Conservation (phyloP, 805 yeast genomes). For the Yarrowia osloensis region DNA sequence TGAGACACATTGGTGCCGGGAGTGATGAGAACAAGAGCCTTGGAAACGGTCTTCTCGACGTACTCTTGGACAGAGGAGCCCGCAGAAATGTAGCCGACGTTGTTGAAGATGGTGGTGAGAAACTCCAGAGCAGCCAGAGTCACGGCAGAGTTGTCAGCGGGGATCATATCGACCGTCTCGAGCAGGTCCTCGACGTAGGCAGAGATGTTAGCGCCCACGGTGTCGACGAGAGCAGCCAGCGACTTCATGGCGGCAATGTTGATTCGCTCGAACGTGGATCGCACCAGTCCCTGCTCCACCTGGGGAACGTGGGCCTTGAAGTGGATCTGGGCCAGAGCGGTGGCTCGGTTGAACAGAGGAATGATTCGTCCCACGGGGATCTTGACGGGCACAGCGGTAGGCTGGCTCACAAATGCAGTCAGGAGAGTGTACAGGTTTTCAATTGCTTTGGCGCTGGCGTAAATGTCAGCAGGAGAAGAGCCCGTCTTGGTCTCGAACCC, state of each 20-base stretch:
- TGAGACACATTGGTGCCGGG: background rate
- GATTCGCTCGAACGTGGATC: conserved; percentile 56
- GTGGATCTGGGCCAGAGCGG: conserved; percentile 56
- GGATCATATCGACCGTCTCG: conserved; percentile 11
- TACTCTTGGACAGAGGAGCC: conserved; percentile 28
- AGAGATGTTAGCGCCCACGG: conserved; percentile 52
- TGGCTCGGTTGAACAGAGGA: conserved; percentile 51
- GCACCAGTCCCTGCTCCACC: conserved; percentile 46
- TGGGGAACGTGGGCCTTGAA: conserved; percentile 47
- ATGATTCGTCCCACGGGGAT: conserved; percentile 66
- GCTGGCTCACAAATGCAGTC: conserved; percentile 50
- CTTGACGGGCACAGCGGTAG: conserved; percentile 57
- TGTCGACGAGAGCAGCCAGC: conserved; percentile 42
- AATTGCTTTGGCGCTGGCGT: conserved; percentile 10
- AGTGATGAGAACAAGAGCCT: conserved; percentile 25
- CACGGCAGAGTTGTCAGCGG: conserved; percentile 30
- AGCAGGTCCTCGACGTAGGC: conserved; percentile 35
- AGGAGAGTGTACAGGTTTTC: conserved; percentile 42
- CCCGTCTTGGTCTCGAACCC: conserved; percentile 18
- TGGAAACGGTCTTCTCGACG: conserved; percentile 12
- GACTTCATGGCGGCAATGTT: conserved; percentile 46
- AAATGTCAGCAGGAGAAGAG: background rate
- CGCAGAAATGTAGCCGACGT: conserved; percentile 14
- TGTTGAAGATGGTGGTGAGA: conserved; percentile 11
- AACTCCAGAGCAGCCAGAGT: conserved; percentile 1